These are phyloP conservation scores for Mycena sp. DNA, from an alignment of 1,284 basidiomycete species.

Conservation along the genomic window DNA sequence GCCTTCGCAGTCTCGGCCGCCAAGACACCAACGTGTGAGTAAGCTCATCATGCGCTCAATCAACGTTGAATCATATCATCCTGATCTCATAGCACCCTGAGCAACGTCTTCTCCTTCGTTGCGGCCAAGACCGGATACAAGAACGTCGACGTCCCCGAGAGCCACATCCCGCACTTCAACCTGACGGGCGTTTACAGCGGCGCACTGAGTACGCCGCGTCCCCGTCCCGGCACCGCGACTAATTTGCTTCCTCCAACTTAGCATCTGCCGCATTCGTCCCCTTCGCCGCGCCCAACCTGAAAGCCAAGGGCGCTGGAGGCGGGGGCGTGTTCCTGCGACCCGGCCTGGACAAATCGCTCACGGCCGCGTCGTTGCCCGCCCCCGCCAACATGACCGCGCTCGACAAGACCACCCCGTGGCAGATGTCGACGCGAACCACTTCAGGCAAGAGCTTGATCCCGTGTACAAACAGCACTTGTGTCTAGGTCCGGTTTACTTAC, in stretches of 20 bases:
- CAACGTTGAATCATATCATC: no score
- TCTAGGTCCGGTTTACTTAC: no score
- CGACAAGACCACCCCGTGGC: constrained; percentile 32
- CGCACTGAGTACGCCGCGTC: not conserved
- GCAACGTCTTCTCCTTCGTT: constrained; percentile 51
- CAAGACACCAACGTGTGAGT: no score
- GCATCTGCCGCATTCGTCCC: constrained; percentile 44
- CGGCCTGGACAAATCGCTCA: constrained; percentile 43
- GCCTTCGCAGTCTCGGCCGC: no score
- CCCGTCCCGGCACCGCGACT: not conserved
- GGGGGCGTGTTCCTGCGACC: constrained; percentile 45
- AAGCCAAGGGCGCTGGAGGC: constrained; percentile 47
- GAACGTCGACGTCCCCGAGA: constrained; percentile 43
- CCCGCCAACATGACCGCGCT: constrained; percentile 49
- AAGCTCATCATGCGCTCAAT: no score
- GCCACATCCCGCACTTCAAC: constrained; percentile 38
- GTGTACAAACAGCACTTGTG: not conserved
- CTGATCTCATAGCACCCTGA: constrained; percentile 37
- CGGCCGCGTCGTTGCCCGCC: constrained; percentile 36
- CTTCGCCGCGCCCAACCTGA: constrained; percentile 48
- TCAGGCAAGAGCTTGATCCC: constrained; percentile 8
- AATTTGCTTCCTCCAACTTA: not conserved
- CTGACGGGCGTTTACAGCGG: constrained; percentile 14
- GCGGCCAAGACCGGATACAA: constrained; percentile 46
- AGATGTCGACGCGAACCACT: constrained; percentile 12